Evolutionary conservation across 2,329 filamentous ascomycete species (phyloP), one percentile per base, ranked within the genome.

Genomic region (Trichophyton mentagrophytes): DNA sequence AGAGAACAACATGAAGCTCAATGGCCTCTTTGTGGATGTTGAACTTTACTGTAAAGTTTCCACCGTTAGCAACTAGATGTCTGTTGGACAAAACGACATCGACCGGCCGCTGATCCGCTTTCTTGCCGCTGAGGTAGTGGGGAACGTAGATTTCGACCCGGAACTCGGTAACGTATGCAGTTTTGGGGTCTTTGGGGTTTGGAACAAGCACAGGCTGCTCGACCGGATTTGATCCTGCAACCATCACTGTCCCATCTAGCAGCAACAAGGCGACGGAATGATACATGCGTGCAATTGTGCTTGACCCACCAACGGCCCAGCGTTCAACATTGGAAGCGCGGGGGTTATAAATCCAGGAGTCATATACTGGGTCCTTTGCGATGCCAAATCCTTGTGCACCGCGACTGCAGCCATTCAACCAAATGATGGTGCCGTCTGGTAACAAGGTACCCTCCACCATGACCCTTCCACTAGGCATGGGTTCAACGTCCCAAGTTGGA

Each of bases 401-500:
- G 62, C 73, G 71, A 62, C 80, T 79, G 66, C 77, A 80, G 61
- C 83, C 83, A 67, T 85, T 85, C 61, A 84, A 71, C 77, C 79
- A 84, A 58, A 82, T 69, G 46, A 83, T 76, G 1, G 79, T 84
- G 42, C 83, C 83, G 65, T 86, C 82, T 6, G 82, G 78, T 42
- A 85, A 77, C 9, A 84, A 73, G 42, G 79, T 78, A 33, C 79
- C 81, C 69, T 84, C 82, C 38, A 84, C 79, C 82, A 85, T 85
- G 56, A 77, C 78, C 64, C 78, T 79, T 30, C 79, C 80, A 67
- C 80, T 74, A 5, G 80, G 81, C 82, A 84, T 84, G 11, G 75
- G 71, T 64, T 83, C 82, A 74, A 84, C 76, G 61, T 81, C 76
- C 82, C 82, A 84, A 15, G 68, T 68, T 33, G 81, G 74, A 62